Base-by-base conservation (phyloP, 2,329 filamentous ascomycete species). In the Alternaria infectoria region DNA sequence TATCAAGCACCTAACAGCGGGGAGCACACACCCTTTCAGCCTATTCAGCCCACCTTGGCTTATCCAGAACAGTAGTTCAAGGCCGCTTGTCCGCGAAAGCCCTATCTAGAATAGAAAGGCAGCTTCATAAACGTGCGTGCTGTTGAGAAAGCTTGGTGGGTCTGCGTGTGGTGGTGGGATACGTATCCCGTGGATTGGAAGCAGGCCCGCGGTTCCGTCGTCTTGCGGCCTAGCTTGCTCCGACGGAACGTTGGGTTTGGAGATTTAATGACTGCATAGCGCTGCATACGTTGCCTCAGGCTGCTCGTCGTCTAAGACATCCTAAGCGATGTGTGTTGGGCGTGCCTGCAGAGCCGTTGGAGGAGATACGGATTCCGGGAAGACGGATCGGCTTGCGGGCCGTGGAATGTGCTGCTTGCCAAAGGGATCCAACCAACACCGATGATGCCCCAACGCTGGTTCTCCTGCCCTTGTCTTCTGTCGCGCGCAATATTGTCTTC, bases 381-480 rank as follows among this genome's bases (percentile, higher is more conserved):
- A 62, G 49, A 59, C 55, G 59, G 59, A 30, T 55, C 59, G 62
- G 62, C 44, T 65, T 62, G 59, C 62, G 59, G 55, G 40, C 26
- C 23, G 59, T 36, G 28, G 19, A 54, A 40, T 40, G 36, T 40
- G n/a, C 15, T 36, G 59, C 36, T 30, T 15, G 44, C 5, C 45
- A 44, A 40, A 9, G 23, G 51, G 21, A 28, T 21, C 32, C 43
- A 47, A 36, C 26, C 13, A 47, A 36, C 15, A 21, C 23, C n/a
- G 6, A 5, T 40, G 40, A 40, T 40, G 36, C n/a, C 9, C 36
- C 36, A 40, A 40, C 36, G 1, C 36, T 40, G 36, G 36, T 40
- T 40, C 36, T 40, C n/a, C 36, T 40, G 36, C 36, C 36, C 36
- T 40, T 40, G 5, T 12, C 5, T 17, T 23, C 7, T 23, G 26